phyloP scores from a whole-genome alignment of 345 rosid species.

The Hevea brasiliensis region DNA sequence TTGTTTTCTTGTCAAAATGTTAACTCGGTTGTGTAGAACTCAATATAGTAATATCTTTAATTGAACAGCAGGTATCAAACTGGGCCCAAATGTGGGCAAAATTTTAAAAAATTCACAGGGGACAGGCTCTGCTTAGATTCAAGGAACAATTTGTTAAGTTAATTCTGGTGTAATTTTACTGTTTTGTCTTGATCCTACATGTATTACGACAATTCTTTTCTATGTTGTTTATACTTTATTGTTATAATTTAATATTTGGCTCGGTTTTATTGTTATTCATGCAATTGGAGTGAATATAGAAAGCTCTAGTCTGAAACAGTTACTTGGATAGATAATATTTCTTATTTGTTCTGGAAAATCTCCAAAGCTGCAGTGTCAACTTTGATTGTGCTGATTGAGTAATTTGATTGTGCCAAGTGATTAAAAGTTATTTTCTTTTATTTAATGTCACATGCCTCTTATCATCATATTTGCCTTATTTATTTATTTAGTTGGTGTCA shows the following conservation, averaged over 20 bases:
- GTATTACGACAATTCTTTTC: too few species aligned
- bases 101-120: not conserved
- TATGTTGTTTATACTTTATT: too few species aligned
- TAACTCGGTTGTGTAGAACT: not conserved
- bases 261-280: not conserved
- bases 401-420: not conserved
- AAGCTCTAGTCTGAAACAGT: not conserved
- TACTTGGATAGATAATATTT: not conserved
- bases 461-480: not conserved
- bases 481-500: not conserved
- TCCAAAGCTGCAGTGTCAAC: not conserved
- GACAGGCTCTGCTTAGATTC: not conserved
- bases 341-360: not conserved
- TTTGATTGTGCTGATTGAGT: not conserved
- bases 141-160: not conserved
- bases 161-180: too few species aligned
- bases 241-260: too few species aligned
- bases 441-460: not conserved
- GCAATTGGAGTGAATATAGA: not conserved
- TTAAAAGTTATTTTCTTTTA: not conserved
- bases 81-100: not conserved
- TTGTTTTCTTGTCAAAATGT: not conserved
- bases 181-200: too few species aligned
- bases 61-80: not conserved
- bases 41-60: not conserved